Evolutionary conservation across 257 asterid genomes (phyloP).

Genomic region (Salvia hispanica): DNA sequence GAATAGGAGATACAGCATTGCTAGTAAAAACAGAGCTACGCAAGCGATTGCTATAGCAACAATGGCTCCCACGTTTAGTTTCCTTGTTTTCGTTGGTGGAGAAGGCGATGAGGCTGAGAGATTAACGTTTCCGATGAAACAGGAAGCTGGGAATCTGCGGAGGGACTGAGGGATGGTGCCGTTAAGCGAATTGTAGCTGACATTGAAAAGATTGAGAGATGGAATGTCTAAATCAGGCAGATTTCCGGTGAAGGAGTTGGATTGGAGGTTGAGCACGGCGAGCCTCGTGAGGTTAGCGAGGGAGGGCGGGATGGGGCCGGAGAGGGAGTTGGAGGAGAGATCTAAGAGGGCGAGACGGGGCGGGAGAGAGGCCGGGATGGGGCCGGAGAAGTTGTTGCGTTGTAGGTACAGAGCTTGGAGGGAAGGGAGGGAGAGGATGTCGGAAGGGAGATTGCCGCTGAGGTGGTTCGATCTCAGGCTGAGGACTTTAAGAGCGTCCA

Average conservation of each 20-base stretch:
- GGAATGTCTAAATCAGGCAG: conserved; percentile 61
- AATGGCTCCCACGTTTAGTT: conserved; percentile 45
- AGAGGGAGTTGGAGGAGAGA: conserved; percentile 68
- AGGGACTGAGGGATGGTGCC: conserved; percentile 74
- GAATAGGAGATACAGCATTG: conserved; percentile 38
- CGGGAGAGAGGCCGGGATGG: conserved; percentile 51
- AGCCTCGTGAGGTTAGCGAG: conserved; percentile 48
- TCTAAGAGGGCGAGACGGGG: conserved; percentile 58
- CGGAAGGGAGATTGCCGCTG: conserved; percentile 66
- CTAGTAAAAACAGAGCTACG: conserved; percentile 37
- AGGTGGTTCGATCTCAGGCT: conserved; percentile 76
- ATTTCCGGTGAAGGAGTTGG: conserved; percentile 56
- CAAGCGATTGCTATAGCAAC: conserved; percentile 56
- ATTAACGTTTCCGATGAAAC: conserved; percentile 67
- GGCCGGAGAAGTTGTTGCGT: conserved; percentile 77
- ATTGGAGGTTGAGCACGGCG: conserved; percentile 60
- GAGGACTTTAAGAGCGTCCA: conserved; percentile 64
- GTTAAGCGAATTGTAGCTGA: conserved; percentile 61
- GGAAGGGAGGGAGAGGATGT: conserved; percentile 61
- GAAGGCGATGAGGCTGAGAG: conserved; percentile 23
- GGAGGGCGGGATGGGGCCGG: conserved; percentile 60
- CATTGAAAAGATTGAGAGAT: conserved; percentile 52
- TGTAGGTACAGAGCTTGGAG: conserved; percentile 71
- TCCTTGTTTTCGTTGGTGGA: conserved; percentile 29
- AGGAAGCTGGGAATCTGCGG: conserved; percentile 59